phyloP scores from a whole-genome alignment of 1,139 yeast species.

The Nakaseomyces sp. region DNA sequence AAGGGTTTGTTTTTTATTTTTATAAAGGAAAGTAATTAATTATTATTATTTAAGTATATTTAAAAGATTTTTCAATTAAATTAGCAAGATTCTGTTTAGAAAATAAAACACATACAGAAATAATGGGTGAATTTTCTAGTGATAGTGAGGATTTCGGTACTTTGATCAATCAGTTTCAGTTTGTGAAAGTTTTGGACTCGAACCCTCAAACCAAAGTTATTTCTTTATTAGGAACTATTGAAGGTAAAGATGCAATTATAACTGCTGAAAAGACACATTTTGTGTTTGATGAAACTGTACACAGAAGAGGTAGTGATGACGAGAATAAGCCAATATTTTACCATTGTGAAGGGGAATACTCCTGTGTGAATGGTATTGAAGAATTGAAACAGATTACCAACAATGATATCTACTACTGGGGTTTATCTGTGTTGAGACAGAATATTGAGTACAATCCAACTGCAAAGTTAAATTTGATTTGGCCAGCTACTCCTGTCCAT shows the following conservation, averaged over 20 bases:
- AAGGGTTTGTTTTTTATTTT: no score
- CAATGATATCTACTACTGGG: conserved; percentile 86
- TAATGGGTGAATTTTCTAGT: conserved; percentile 3
- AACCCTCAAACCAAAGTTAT: conserved; percentile 61
- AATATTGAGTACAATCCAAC: conserved; percentile 43
- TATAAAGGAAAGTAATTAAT: no score
- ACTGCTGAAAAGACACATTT: conserved; percentile 69
- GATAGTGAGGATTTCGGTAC: conserved; percentile 6
- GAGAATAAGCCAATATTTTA: conserved; percentile 20
- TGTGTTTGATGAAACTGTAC: conserved; percentile 23
- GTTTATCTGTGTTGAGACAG: conserved; percentile 45
- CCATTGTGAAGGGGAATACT: conserved; percentile 27
- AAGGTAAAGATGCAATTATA: conserved; percentile 54
- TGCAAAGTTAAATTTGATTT: conserved; percentile 67
- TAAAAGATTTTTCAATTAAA: no score
- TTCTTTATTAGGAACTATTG: conserved; percentile 61
- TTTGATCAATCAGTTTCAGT: conserved; percentile 35
- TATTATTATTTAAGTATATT: no score
- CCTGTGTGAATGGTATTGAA: conserved; percentile 31
- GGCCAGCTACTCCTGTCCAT: conserved; percentile 86
- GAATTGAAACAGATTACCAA: conserved; percentile 43
- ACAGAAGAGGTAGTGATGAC: conserved; percentile 20
- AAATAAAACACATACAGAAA: not conserved
- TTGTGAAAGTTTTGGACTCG: conserved; percentile 38
- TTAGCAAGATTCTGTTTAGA: no score